Base-by-base conservation (phyloP, 495 filamentous ascomycete genomes). In the Hypoxylon fragiforme region DNA sequence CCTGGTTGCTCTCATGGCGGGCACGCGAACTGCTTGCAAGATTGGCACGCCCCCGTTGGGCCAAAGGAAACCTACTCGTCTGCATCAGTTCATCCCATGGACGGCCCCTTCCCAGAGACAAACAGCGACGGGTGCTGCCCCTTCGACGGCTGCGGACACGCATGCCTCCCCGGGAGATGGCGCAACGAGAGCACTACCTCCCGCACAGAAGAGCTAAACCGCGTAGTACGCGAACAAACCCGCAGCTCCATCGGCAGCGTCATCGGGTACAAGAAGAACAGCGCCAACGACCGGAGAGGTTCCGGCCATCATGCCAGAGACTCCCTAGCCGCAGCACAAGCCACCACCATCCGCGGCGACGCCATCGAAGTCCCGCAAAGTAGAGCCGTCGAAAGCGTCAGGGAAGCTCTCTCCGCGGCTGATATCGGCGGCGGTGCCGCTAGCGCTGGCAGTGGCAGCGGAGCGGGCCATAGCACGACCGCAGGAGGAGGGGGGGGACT, bases 1-100 rank as follows among this genome's bases (percentile, higher is more conserved):
- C 82, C 86, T 47, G 80, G 83, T 32, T 92, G 88, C 51, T 84
- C 83, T 14, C 88, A 92, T 55, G 87, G 87, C 37, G 88, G 87
- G 4, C 88, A 92, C 67, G 67, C 81, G 1, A 78, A 77, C 16
- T 92, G 88, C 57, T 76, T 91, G 39, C 74, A 76, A 38, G 79
- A 74, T 3, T 92, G 88, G 88, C 83, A 87, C 43, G 67, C 67
- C 7, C 51, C 68, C n/a, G 43, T 72, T 9, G 44, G 58, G 24
- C 19, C 54, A 1, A 42, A 39, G 13, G 59, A 62, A 32, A 26
- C 34, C 7, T 18, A 48, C 2, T 31, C 9, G 8, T 52, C 44
- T 1, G 40, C 39, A 0, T 28, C 24, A 4, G 50, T 52, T 18
- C 61, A 30, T 19, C 20, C 50, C 3, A 42, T 63, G 36, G 79